A percentile compares a stretch with the other conserved stretches of the same genome.
These are phyloP conservation scores for Cinnamomum micranthum DNA, from an alignment of 164 flowering plant species.

Conservation along the genomic window DNA sequence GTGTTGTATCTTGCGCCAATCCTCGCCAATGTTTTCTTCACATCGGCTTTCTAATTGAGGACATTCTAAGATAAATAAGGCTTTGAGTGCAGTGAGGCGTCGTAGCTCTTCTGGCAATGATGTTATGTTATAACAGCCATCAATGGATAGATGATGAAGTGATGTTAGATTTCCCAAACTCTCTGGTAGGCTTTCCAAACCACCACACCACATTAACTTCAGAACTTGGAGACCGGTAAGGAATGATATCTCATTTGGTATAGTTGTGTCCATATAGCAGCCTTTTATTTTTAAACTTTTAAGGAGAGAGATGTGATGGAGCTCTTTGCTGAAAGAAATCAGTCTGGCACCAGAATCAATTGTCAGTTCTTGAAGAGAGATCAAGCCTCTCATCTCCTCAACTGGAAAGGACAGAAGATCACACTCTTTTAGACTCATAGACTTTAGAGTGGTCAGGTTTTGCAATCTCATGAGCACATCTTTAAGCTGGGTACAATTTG, in stretches of 20 bases:
- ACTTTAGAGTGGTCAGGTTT: neutral
- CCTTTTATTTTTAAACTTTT: slow-evolving; percentile 3
- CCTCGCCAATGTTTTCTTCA: neutral
- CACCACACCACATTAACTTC: neutral
- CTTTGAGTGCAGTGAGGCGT: neutral
- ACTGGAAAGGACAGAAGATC: neutral
- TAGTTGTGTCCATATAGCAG: neutral
- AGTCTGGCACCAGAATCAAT: neutral
- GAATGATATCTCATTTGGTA: neutral
- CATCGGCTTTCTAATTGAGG: neutral
- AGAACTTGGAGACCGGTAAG: neutral
- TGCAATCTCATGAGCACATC: neutral
- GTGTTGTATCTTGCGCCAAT: neutral
- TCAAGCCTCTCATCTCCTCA: neutral
- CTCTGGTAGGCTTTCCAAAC: neutral
- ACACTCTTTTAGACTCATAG: neutral
- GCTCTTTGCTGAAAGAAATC: neutral
- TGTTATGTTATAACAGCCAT: neutral
- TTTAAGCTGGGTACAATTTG: neutral
- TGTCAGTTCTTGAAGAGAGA: neutral
- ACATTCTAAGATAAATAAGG: neutral
- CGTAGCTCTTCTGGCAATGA: neutral
- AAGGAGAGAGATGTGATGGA: slow-evolving; percentile 4
- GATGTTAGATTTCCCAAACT: neutral
- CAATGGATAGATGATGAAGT: neutral